Evolutionary conservation across 768 basidiomycete species (phyloP).

Genomic region (Auriscalpium orientale): DNA sequence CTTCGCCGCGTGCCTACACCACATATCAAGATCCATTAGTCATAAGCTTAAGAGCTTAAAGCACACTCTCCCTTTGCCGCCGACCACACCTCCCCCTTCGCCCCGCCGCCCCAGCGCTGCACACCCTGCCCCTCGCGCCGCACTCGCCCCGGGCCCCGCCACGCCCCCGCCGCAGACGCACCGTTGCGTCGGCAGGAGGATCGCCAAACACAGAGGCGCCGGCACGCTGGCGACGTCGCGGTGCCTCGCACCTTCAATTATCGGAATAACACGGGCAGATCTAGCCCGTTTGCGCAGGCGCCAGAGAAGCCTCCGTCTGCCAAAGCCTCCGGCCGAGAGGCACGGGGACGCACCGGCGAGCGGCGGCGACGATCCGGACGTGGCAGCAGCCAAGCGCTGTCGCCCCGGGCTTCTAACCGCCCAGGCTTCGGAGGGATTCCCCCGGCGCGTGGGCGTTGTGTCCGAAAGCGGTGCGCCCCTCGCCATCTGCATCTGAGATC

Average conservation of each 20-base stretch:
- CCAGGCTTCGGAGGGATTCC: too few relatives aligned
- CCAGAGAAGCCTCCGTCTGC: not conserved
- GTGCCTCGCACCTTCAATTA: not conserved
- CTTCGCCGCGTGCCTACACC: slow-evolving; percentile 47
- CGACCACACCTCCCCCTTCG: slow-evolving; percentile 16
- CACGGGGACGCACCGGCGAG: not conserved
- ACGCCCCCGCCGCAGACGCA: not conserved
- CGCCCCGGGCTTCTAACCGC: too few relatives aligned
- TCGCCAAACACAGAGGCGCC: not conserved
- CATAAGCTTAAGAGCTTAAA: slow-evolving; percentile 39
- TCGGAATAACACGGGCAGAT: not conserved
- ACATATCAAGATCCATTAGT: slow-evolving; percentile 32
- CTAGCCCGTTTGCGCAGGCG: not conserved
- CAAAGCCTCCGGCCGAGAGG: not conserved
- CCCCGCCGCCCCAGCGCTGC: not conserved
- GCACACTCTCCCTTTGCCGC: slow-evolving; percentile 21
- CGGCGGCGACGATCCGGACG: too few relatives aligned
- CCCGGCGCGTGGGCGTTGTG: too few relatives aligned
- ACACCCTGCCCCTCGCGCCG: not conserved
- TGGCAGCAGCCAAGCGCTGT: too few relatives aligned
- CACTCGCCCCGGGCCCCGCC: not conserved
- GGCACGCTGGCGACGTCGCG: not conserved
- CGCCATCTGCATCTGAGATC: too few relatives aligned
- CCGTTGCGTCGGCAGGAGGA: not conserved
- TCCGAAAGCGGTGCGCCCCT: too few relatives aligned